These are phyloP conservation scores for Torulaspora microellipsoides DNA, from an alignment of 805 yeast species.

Conservation along the genomic window DNA sequence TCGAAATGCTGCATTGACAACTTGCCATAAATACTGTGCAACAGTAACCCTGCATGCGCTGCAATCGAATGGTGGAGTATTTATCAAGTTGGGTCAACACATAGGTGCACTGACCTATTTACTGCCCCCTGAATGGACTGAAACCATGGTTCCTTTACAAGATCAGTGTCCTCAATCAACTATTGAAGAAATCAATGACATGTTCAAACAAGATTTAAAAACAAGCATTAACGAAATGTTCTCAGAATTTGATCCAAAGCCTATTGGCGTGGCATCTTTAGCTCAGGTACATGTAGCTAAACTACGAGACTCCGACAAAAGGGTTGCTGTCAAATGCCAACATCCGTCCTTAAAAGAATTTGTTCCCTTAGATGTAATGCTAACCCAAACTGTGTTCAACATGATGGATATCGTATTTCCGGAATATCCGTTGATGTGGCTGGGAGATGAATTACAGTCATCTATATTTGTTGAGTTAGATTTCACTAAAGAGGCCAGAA, in stretches of 20 bases:
- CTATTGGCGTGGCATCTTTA: constrained; percentile 92
- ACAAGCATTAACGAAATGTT: constrained; percentile 57
- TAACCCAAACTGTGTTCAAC: constrained; percentile 72
- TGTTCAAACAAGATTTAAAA: constrained; percentile 70
- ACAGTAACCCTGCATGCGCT: constrained; percentile 70
- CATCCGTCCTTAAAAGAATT: constrained; percentile 84
- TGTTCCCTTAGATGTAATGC: constrained; percentile 81
- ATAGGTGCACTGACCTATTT: constrained; percentile 87
- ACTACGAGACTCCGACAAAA: constrained; percentile 51
- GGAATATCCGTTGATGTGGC: constrained; percentile 89
- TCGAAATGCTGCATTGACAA: constrained; percentile 48
- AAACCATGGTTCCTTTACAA: constrained; percentile 87
- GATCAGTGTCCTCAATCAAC: constrained; percentile 84
- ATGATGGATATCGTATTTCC: constrained; percentile 79
- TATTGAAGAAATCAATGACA: constrained; percentile 56
- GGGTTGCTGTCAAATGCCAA: constrained; percentile 91
- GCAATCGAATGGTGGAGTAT: constrained; percentile 85
- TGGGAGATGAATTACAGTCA: constrained; percentile 85
- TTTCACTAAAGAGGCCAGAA: constrained; percentile 79
- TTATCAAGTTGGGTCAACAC: constrained; percentile 93
- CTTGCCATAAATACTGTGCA: constrained; percentile 76
- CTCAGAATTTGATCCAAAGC: constrained; percentile 57
- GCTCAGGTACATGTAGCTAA: constrained; percentile 92
- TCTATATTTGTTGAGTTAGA: constrained; percentile 90
- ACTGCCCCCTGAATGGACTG: constrained; percentile 91